Evolutionary conservation across 2,329 filamentous ascomycete species (phyloP).

Genomic region (Hypomyces rosellus): DNA sequence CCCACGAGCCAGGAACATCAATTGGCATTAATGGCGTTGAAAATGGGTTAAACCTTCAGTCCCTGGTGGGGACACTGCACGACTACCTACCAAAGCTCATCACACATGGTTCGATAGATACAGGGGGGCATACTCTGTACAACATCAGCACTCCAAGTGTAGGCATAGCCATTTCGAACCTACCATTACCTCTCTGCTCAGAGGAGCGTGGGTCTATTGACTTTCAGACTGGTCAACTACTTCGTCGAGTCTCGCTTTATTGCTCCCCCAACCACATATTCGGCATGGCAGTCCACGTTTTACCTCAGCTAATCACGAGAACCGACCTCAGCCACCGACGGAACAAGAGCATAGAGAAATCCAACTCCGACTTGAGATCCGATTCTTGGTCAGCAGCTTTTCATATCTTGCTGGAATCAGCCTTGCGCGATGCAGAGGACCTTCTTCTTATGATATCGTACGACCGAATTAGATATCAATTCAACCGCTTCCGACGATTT

Average conservation of each 20-base stretch:
- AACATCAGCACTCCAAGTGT: conserved; percentile 34
- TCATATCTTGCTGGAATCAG: conserved; percentile 47
- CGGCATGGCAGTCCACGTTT: conserved; percentile 29
- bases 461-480: conserved; percentile 46
- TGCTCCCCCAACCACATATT: conserved; percentile 43
- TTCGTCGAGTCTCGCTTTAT: conserved; percentile 38
- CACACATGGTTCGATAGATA: conserved; percentile 27
- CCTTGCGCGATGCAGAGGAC: conserved; percentile 55
- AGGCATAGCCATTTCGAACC: conserved; percentile 33
- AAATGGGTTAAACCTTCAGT: neutral
- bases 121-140: conserved; percentile 31
- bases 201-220: conserved; percentile 34
- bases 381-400: conserved; percentile 52
- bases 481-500: conserved; percentile 40
- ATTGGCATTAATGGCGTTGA: neutral
- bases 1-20: conserved; percentile 7
- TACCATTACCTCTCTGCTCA: conserved; percentile 27
- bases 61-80: conserved; percentile 17
- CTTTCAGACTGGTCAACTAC: conserved; percentile 41
- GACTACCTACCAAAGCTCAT: conserved; percentile 35
- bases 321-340: neutral
- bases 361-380: conserved; percentile 21
- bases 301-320: conserved; percentile 2
- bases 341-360: neutral
- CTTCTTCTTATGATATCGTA: conserved; percentile 54